Conservation (phyloP, 2,329 filamentous ascomycete species). For the Cordyceps pruinosa region DNA sequence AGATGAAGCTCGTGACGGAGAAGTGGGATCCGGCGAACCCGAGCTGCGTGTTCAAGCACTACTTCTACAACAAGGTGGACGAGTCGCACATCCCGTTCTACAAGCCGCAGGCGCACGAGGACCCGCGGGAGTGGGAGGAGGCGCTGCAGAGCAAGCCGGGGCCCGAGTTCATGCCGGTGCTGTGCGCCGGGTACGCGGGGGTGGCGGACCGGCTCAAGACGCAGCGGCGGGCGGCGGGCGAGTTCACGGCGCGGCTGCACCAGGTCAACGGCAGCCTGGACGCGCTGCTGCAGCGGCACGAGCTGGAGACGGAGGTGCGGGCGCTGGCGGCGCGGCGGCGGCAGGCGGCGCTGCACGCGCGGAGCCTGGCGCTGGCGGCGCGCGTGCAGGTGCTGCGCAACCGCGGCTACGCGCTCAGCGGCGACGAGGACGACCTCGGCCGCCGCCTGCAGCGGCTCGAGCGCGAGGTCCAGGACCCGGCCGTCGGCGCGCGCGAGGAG, state of each 20-base stretch:
- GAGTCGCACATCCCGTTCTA: constrained; percentile 70
- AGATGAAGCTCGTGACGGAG: constrained; percentile 61
- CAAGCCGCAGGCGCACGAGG: constrained; percentile 61
- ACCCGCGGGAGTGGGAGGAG: constrained; percentile 76
- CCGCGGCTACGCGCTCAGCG: constrained; percentile 71
- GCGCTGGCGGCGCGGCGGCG: constrained; percentile 65
- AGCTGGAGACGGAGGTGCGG: constrained; percentile 67
- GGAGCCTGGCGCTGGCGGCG: constrained; percentile 67
- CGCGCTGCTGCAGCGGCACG: constrained; percentile 66
- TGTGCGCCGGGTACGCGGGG: constrained; percentile 66
- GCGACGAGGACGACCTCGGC: constrained; percentile 71
- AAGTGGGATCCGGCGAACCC: constrained; percentile 68
- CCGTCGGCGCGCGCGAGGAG: constrained; percentile 67
- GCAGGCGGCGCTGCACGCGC: constrained; percentile 65
- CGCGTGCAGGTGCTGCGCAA: constrained; percentile 77
- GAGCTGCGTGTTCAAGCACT: constrained; percentile 70
- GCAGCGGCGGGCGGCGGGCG: constrained; percentile 61
- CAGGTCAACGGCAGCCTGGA: constrained; percentile 71
- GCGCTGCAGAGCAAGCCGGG: constrained; percentile 74
- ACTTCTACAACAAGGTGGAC: constrained; percentile 82
- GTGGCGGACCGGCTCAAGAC: constrained; percentile 65
- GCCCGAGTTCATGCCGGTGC: constrained; percentile 67
- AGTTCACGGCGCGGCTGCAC: constrained; percentile 67
- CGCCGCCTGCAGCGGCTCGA: constrained; percentile 64
- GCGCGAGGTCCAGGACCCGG: constrained; percentile 64